These are phyloP conservation scores for Lachancea thermotolerans DNA, from an alignment of 805 yeast species.

Conservation along the genomic window DNA sequence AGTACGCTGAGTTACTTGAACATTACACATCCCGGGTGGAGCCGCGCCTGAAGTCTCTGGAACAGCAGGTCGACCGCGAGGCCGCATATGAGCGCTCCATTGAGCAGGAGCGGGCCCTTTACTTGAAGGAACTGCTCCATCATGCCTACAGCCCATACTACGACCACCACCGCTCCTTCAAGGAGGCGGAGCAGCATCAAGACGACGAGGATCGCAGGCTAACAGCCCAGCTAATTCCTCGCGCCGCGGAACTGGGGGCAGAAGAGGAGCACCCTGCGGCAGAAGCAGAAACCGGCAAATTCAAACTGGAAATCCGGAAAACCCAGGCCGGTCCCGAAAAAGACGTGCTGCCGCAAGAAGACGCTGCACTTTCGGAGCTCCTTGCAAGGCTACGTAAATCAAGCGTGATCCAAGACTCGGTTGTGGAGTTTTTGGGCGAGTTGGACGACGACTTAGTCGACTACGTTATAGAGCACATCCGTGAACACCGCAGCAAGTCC, in stretches of 20 bases:
- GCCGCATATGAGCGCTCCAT: constrained; percentile 15
- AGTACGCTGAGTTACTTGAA: constrained; percentile 12
- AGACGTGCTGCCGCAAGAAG: background rate
- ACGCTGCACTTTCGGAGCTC: constrained; percentile 13
- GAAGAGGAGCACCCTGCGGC: background rate
- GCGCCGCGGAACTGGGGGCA: background rate
- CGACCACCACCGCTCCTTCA: constrained; percentile 24
- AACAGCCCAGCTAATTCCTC: constrained; percentile 5
- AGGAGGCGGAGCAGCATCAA: constrained; percentile 16
- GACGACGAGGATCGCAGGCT: constrained; percentile 7
- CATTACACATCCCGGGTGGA: constrained; percentile 13
- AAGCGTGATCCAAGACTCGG: constrained; percentile 24
- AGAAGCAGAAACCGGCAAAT: constrained; percentile 12
- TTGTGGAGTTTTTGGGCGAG: constrained; percentile 29
- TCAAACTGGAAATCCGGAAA: constrained; percentile 23
- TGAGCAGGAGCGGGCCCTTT: constrained; percentile 13
- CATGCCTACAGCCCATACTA: constrained; percentile 20
- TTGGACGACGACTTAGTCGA: constrained; percentile 30
- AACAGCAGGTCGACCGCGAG: constrained; percentile 11
- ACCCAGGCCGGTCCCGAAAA: constrained; percentile 6
- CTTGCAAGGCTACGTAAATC: constrained; percentile 15
- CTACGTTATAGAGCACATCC: constrained; percentile 26
- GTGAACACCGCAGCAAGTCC: constrained; percentile 18
- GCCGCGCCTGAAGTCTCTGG: constrained; percentile 15
- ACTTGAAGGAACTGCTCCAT: constrained; percentile 22